Evolutionary conservation across 805 yeast genomes (phyloP), one percentile per base, ranked within the genome.

Genomic region (Yarrowia divulgata): DNA sequence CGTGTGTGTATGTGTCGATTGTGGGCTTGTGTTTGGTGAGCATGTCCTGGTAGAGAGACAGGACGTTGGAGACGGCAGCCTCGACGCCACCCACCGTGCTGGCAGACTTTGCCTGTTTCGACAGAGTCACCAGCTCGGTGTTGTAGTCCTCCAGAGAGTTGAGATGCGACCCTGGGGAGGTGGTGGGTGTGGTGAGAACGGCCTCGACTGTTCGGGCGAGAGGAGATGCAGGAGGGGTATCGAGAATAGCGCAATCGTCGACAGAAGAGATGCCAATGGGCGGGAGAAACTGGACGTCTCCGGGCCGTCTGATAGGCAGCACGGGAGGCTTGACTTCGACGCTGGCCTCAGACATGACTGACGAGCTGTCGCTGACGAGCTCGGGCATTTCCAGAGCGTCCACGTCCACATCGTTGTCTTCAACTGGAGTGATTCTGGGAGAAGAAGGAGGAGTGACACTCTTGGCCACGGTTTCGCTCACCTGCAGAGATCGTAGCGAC

Each of bases 211-310:
- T 45, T 34, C 45, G 34, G 19, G 66, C 37, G 8, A 35, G 14
- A 16, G 67, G 67, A 13, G 67, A 62, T 45, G 55, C 42, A 62
- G 68, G 68, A 39, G 68, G 68, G 50, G 68, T 63, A 35, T 63
- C 68, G 19, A 63, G 55, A 39, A 63, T 63, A 1, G 68, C 68
- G 14, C 68, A 63, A 9, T 63, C 68, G 39, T 63, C 68, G 16
- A 63, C 68, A 4, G 57, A 48, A 2, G 55, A 48, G 32, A 63
- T 63, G 16, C 68, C 68, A 29, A 63, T 63, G 16, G 68, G 68
- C 1, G 68, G 68, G n/a, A 63, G 29, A 14, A 63, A 63, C 39
- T 60, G 52, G 6, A 60, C 66, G 52, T 60, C 52, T 10, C 52
- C 66, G 23, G 50, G 40, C 8, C 66, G 66, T 34, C 66, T 8